Base-by-base conservation (phyloP, 1,139 yeast species). In the Candida sp. region DNA sequence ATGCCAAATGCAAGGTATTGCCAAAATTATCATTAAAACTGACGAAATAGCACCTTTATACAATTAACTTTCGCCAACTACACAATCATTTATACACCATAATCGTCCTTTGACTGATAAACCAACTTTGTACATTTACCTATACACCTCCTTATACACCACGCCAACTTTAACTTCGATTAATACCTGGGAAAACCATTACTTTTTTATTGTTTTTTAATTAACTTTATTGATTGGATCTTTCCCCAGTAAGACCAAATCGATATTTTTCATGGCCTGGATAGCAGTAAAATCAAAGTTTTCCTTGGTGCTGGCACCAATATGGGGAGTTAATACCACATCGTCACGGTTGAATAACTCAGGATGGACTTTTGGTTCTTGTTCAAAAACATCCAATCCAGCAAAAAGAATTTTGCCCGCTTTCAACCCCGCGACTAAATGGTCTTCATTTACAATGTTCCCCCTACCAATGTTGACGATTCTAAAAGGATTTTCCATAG, bases 391-490 rank as follows among this genome's bases (percentile, higher is more conserved):
- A 56, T 89, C 97, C 38, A 88, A 66, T 0, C 96, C 97, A 12
- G 84, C 93, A 56, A 84, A 79, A 21, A 75, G 63, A 3, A 90
- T 73, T 47, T 84, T 81, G 1, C 95, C 95, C 4, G 72, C 58
- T 49, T 82, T 73, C 46, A 90, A 70, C 0, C 89, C 96, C 7
- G 68, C 71, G 2, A 87, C 77, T 41, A 90, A 68, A 1, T 84
- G 95, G 21, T 73, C 71, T 55, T 87, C 95, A 55, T 89, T 85
- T 46, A 90, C 72, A 27, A 88, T 79, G 4, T 75, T 60, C 1
- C 95, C 95, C 50, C 95, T 73, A 1, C 95, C 96, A 32, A 87
- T 82, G 58, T 89, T 89, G 45, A 89, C 83, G 32, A 89, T 68
- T 49, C 88, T 70, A 15, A 84, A 74, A 1, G 83, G 83, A 30